Percentiles rank a stretch among this genome's conserved stretches.
phyloP scores from a whole-genome alignment of 2,329 filamentous ascomycete genomes.

The Alternaria arbusti region DNA sequence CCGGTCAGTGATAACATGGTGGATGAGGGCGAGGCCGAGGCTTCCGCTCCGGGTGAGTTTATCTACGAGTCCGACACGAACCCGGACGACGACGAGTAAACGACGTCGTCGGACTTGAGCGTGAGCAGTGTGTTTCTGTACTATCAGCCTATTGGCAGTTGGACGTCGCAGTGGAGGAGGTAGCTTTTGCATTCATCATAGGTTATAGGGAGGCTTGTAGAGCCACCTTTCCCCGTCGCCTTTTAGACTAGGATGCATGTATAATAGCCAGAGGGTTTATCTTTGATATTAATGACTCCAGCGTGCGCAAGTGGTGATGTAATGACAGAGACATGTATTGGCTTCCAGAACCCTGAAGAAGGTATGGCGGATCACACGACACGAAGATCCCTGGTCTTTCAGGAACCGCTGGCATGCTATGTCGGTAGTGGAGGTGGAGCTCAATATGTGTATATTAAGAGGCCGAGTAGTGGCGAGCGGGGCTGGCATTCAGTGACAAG shows the following conservation, averaged over 20 bases:
- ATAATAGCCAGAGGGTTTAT: conserved; percentile 32
- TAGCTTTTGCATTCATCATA: conserved; percentile 30
- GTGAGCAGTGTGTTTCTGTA: conserved; percentile 29
- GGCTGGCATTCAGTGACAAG: neutral
- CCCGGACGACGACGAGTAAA: conserved; percentile 48
- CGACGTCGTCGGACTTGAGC: neutral
- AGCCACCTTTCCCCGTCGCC: conserved; percentile 36
- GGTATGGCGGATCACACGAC: conserved; percentile 3
- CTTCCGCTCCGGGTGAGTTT: conserved; percentile 72
- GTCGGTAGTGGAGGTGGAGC: conserved; percentile 1
- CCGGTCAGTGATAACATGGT: conserved; percentile 70
- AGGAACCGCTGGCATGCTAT: neutral
- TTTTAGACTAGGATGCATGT: conserved; percentile 34
- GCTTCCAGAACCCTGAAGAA: neutral
- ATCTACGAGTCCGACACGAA: conserved; percentile 77
- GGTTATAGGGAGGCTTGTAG: conserved; percentile 29
- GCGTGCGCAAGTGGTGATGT: neutral
- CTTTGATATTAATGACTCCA: conserved; percentile 13
- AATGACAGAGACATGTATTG: neutral
- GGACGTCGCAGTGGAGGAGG: conserved; percentile 3
- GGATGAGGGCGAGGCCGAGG: conserved; percentile 84
- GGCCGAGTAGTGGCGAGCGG: neutral
- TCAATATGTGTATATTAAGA: conserved; percentile 8
- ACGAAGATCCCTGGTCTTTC: neutral
- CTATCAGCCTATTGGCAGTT: conserved; percentile 29